phyloP scores from a whole-genome alignment of 2,329 filamentous ascomycete genomes.

The Fusarium annulatum region DNA sequence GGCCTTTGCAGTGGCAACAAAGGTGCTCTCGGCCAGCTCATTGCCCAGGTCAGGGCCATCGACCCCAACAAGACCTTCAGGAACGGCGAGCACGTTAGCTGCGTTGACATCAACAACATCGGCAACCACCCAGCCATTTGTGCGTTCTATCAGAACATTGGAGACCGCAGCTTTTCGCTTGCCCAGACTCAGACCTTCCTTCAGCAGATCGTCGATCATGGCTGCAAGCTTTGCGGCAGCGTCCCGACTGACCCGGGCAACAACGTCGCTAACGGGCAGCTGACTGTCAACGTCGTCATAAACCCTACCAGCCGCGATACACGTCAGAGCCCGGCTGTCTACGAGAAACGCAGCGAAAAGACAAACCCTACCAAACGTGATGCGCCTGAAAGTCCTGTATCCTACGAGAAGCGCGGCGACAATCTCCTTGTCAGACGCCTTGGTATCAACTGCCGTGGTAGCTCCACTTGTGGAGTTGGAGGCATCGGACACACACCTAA shows the following conservation, averaged over 20 bases:
- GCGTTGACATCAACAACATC: neutral
- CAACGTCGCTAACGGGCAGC: neutral
- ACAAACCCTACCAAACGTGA: neutral
- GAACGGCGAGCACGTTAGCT: neutral
- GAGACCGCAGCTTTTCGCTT: neutral
- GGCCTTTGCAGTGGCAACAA: slow-evolving; percentile 1
- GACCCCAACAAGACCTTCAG: neutral
- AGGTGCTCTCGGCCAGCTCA: neutral
- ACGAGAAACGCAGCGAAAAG: neutral
- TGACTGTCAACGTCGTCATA: neutral
- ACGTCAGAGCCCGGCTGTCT: neutral
- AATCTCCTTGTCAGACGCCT: neutral
- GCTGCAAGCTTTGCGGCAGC: slow-evolving; percentile 1
- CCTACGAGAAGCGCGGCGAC: neutral
- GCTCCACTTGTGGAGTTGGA: neutral
- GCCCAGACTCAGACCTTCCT: neutral
- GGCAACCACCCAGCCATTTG: neutral
- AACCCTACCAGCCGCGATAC: neutral
- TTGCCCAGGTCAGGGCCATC: neutral
- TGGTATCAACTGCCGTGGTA: slow-evolving; percentile 2
- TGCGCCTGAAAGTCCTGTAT: neutral
- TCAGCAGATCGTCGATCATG: neutral
- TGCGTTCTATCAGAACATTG: neutral
- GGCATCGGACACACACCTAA: neutral
- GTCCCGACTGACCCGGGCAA: neutral